Percentiles rank a stretch among this genome's conserved stretches.
These are phyloP conservation scores for Candida xyloterini DNA, from an alignment of 805 yeast genomes.

Conservation along the genomic window DNA sequence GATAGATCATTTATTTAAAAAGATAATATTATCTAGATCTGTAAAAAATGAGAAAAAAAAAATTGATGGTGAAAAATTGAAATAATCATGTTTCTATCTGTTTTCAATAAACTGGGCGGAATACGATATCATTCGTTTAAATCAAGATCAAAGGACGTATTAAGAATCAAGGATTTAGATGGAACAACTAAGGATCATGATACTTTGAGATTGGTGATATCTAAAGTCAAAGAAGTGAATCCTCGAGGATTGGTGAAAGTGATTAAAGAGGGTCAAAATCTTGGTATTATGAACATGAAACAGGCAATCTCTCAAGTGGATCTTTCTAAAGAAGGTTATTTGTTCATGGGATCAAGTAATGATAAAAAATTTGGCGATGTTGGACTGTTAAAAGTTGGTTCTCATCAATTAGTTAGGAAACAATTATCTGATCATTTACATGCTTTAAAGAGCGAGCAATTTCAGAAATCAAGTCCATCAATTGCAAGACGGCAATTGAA, in stretches of 20 bases:
- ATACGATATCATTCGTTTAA: neutral
- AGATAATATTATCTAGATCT: neutral
- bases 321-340: conserved; percentile 26
- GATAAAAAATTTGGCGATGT: conserved; percentile 11
- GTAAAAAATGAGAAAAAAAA: neutral
- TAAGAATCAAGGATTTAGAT: conserved; percentile 2
- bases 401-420: conserved; percentile 24
- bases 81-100: neutral
- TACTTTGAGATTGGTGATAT: conserved; percentile 24
- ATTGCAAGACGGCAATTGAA: conserved; percentile 11
- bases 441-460: conserved; percentile 17
- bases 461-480: conserved; percentile 16
- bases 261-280: conserved; percentile 16
- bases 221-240: conserved; percentile 17
- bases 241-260: conserved; percentile 21
- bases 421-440: conserved; percentile 29
- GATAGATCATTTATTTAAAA: conserved; percentile 17
- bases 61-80: conserved; percentile 1
- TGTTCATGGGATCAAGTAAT: conserved; percentile 19
- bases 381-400: conserved; percentile 27
- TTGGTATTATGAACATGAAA: conserved; percentile 13
- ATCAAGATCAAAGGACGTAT: neutral
- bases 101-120: neutral
- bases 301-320: conserved; percentile 18
- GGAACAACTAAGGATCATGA: conserved; percentile 30